Percentiles rank a stretch among this genome's conserved stretches.
These are phyloP conservation scores for Rhododendron mucronatum DNA, from an alignment of 148 eudicot species.

Conservation along the genomic window DNA sequence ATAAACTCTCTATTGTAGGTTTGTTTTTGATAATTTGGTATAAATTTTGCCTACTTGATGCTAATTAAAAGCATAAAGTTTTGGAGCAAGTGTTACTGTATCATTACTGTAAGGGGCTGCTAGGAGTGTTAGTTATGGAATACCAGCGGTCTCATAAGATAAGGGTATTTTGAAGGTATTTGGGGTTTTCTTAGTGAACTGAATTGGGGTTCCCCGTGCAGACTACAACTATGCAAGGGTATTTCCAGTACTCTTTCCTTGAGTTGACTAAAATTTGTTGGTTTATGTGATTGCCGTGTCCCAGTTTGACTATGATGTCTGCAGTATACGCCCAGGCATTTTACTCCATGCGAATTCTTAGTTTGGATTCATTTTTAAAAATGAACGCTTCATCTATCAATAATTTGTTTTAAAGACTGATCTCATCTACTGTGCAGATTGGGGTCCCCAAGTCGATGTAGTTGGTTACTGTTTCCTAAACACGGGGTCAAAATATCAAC, in stretches of 20 bases:
- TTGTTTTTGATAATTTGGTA: not conserved
- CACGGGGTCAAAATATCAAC: slow-evolving; percentile 70
- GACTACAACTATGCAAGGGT: not conserved
- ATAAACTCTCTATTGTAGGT: not conserved
- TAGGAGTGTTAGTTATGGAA: not conserved
- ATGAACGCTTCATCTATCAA: not conserved
- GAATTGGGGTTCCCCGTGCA: not conserved
- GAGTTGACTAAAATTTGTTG: not conserved
- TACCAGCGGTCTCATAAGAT: not conserved
- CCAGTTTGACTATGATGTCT: not conserved
- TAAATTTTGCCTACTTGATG: not conserved
- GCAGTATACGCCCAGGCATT: not conserved
- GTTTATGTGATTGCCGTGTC: not conserved
- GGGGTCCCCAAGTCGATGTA: slow-evolving; percentile 92
- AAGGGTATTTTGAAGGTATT: not conserved
- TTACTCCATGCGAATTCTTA: not conserved
- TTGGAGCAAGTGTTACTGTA: not conserved
- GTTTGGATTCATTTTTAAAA: not conserved
- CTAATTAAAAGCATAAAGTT: not conserved
- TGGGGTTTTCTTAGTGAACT: not conserved
- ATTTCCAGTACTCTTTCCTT: not conserved
- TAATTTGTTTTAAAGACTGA: not conserved
- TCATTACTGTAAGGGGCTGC: not conserved
- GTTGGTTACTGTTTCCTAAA: slow-evolving; percentile 93
- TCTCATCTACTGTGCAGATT: slow-evolving; percentile 50